A percentile compares a stretch with the other conserved stretches of the same genome.
phyloP scores from a whole-genome alignment of 371 early-diverging fungal genomes.

The Apophysomyces ossiformis region DNA sequence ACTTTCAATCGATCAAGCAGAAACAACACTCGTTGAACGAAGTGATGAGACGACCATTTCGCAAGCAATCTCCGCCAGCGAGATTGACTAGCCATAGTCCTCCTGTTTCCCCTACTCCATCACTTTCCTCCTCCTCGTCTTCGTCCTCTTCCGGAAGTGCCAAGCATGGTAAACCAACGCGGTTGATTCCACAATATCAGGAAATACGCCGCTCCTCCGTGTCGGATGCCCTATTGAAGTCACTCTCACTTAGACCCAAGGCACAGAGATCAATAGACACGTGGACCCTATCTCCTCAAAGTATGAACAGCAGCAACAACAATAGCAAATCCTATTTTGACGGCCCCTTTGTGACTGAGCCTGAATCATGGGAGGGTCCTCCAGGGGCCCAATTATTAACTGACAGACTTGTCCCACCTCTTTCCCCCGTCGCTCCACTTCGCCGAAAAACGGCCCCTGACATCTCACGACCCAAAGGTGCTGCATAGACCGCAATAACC shows the following conservation, averaged over 20 bases:
- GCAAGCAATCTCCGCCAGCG: background rate
- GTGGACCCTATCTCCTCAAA: slow-evolving; percentile 5
- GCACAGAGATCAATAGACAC: background rate
- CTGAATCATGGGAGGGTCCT: slow-evolving; percentile 5
- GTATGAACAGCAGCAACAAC: background rate
- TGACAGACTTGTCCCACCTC: background rate
- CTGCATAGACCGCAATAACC: background rate
- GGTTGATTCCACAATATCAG: background rate
- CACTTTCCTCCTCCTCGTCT: slow-evolving; percentile 9
- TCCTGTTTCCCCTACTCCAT: slow-evolving; percentile 6
- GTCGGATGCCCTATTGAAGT: slow-evolving; percentile 11
- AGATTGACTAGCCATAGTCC: slow-evolving; percentile 7
- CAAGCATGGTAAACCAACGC: background rate
- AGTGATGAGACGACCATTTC: slow-evolving; percentile 22
- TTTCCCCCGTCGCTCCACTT: slow-evolving; percentile 11
- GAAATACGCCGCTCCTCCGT: slow-evolving; percentile 11
- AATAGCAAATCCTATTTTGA: slow-evolving; percentile 1
- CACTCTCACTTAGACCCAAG: background rate
- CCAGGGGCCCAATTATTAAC: slow-evolving; percentile 4
- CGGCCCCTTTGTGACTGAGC: slow-evolving; percentile 6
- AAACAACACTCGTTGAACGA: slow-evolving; percentile 22
- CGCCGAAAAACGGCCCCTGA: slow-evolving; percentile 24
- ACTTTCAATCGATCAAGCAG: slow-evolving; percentile 19
- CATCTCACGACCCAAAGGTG: slow-evolving; percentile 2
- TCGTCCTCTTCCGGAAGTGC: slow-evolving; percentile 1